A percentile compares a stretch with the other conserved stretches of the same genome.
Conservation (phyloP, 257 asterid genomes). For the Penstemon davidsonii region DNA sequence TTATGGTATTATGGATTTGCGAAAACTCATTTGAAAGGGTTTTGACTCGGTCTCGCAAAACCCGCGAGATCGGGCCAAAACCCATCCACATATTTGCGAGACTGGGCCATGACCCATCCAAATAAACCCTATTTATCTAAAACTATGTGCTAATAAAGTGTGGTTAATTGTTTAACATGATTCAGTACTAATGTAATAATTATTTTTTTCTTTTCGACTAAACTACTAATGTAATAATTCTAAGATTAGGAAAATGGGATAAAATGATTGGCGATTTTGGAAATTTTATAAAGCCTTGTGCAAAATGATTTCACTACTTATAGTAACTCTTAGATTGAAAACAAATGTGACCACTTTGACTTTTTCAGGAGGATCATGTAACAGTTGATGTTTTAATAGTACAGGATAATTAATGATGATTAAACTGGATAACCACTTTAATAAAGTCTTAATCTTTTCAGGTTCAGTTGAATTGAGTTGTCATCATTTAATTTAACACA, state of each 20-base stretch:
- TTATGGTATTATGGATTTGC: no score
- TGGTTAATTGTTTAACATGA: no score
- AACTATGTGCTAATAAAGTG: neutral
- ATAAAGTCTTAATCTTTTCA: slow-evolving; percentile 30
- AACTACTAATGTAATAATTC: neutral
- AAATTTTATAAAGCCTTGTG: neutral
- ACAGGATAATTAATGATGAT: slow-evolving; percentile 40
- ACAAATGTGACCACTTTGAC: slow-evolving; percentile 36
- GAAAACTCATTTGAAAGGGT: no score
- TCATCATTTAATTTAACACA: slow-evolving; percentile 29
- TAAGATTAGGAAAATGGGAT: slow-evolving; percentile 25
- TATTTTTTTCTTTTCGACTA: neutral
- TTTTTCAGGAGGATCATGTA: slow-evolving; percentile 21
- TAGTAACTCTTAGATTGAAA: slow-evolving; percentile 5
- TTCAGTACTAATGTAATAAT: neutral
- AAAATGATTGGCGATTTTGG: slow-evolving; percentile 34
- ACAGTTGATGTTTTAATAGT: slow-evolving; percentile 24
- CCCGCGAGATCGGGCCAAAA: no score
- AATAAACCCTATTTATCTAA: neutral
- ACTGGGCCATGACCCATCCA: neutral
- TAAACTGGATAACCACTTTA: slow-evolving; percentile 43
- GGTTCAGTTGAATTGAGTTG: slow-evolving; percentile 44
- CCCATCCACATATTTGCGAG: neutral
- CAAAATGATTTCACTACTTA: neutral
- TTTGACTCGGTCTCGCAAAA: no score